Percentiles rank a stretch among this genome's conserved stretches.
Conservation (phyloP, 2,329 filamentous ascomycete genomes). For the Parascedosporium putredinis region DNA sequence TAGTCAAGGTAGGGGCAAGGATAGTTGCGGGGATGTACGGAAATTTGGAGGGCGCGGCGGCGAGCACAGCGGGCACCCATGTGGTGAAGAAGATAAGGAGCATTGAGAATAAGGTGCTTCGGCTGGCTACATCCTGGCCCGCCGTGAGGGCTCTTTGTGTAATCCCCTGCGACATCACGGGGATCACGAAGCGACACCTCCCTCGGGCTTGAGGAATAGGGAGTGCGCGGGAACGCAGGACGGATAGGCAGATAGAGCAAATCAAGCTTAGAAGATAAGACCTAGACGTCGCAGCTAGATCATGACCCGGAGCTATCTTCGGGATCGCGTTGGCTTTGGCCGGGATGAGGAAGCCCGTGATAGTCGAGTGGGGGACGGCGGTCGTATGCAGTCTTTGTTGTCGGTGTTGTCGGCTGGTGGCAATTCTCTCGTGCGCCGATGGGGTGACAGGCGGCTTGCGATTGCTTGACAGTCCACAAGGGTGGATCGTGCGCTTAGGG, state of each 20-base stretch:
- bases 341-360: too few species aligned
- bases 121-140: background rate
- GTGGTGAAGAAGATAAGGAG: background rate
- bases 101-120: background rate
- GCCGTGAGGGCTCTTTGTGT: background rate
- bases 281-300: too few species aligned
- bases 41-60: slow-evolving; percentile 31
- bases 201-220: too few species aligned
- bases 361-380: background rate
- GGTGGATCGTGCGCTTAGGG: background rate
- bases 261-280: too few species aligned
- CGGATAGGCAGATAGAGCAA: too few species aligned
- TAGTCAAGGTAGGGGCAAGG: slow-evolving; percentile 40
- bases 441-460: background rate
- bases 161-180: slow-evolving; percentile 3
- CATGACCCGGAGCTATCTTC: too few species aligned
- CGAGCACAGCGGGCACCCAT: slow-evolving; percentile 8
- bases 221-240: too few species aligned
- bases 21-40: slow-evolving; percentile 73
- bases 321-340: too few species aligned
- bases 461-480: background rate
- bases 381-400: background rate
- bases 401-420: too few species aligned
- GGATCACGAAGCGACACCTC: background rate
- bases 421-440: background rate